Evolutionary conservation across 1,284 basidiomycete species (phyloP).

Genomic region (Cryptococcus floricola): DNA sequence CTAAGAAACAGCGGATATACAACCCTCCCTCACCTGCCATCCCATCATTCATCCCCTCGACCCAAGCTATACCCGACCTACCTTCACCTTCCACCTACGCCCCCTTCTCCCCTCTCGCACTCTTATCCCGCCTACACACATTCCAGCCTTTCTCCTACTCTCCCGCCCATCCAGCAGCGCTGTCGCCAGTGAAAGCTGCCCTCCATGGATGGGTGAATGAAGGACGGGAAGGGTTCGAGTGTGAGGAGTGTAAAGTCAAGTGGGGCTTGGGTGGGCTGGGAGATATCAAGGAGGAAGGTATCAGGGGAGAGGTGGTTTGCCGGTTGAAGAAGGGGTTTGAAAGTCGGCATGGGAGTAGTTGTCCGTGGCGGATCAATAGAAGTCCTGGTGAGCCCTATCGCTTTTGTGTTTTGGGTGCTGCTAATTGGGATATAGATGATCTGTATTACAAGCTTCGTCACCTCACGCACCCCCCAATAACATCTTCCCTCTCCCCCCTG

Average conservation of each 20-base stretch:
- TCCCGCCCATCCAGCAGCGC: conserved; percentile 4
- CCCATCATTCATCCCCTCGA: conserved; percentile 20
- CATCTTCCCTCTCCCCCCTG: conserved; percentile 21
- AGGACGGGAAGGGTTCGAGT: conserved; percentile 19
- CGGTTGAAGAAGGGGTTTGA: conserved; percentile 17
- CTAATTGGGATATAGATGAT: conserved; percentile 8
- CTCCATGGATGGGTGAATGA: conserved; percentile 31
- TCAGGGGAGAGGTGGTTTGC: conserved; percentile 26
- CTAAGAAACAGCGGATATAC: conserved; percentile 18
- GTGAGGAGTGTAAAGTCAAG: conserved; percentile 16
- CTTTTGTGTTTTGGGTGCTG: not conserved
- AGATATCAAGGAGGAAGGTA: conserved; percentile 20
- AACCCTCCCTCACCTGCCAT: not conserved
- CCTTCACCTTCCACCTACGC: conserved; percentile 18
- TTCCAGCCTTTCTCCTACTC: conserved; percentile 21
- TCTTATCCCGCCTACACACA: conserved; percentile 34
- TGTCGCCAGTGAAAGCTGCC: conserved; percentile 21
- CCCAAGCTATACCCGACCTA: conserved; percentile 19
- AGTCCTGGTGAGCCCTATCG: conserved; percentile 18
- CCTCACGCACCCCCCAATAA: conserved; percentile 25
- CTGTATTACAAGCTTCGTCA: conserved; percentile 20
- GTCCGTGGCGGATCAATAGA: conserved; percentile 26
- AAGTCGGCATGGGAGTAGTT: conserved; percentile 21
- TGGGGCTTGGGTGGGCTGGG: conserved; percentile 16
- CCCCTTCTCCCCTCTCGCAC: conserved; percentile 34